Evolutionary conservation across 805 yeast species (phyloP), one percentile per base, ranked within the genome.

Genomic region (Cyberlindnera subsufficiens): DNA sequence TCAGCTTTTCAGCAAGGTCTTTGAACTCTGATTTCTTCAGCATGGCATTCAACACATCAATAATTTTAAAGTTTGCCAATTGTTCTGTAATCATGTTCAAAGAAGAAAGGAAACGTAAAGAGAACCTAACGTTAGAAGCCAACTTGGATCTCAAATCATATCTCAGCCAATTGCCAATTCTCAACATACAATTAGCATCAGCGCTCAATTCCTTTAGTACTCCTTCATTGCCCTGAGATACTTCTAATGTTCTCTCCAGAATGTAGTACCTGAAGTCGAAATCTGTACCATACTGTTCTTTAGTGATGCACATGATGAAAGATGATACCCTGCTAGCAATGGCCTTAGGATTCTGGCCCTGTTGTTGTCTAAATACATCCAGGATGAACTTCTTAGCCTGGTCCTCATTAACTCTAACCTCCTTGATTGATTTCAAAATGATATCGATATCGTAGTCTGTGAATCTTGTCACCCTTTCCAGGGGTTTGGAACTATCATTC

Each of bases 341-440:
- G 6, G 30, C 33, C 20, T 30, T n/a, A 6, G 40, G 14, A 16
- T 16, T 13, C 14, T 19, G 20, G 7, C 34, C 30, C 20, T 30
- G 33, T 20, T 37, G 40, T 37, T 37, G 35, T n/a, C n/a, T n/a
- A 11, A 22, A 2, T 11, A 22, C 27, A 22, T 22, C 27, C n/a
- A n/a, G n/a, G 25, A 39, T 19, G 18, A 34, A 33, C 30, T 35
- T 39, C 25, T 34, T 39, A 13, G 42, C 42, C 35, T 29, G 38
- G 3, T 17, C 19, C 8, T 30, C 15, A 9, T 27, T 22, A 2
- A 39, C 10, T 15, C 19, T 34, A 2, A 6, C 20, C 3, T 29
- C 32, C n/a, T 27, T n/a, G 13, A 39, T 35, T 10, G 42, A 39
- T 18, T 16, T 39, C 20, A 33, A 10, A 15, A 39, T 29, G 10